Base-by-base conservation (phyloP, 768 basidiomycete species). In the Tubosaeta sp. region DNA sequence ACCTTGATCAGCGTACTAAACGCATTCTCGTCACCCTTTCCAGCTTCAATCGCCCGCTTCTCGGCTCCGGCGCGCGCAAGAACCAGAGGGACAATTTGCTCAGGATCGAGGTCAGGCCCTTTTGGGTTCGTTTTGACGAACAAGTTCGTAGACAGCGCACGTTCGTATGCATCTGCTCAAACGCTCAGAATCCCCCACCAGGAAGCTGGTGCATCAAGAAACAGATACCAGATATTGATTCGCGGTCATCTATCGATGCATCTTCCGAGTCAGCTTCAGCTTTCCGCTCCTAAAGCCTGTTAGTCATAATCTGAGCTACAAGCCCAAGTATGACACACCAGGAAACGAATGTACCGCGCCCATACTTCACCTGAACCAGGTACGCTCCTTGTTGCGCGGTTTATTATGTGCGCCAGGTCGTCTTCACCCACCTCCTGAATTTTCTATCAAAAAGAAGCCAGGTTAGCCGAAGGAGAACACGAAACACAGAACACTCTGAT, bases 361-460 rank as follows among this genome's bases (percentile, higher is more conserved):
- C 87, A 89, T 14, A 90, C 71, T 60, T 88, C 86, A 17, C 91
- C 91, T 32, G 79, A 88, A 16, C 75, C 79, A 37, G 91, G 89
- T 0, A 84, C 82, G 61, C 90, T 91, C 52, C 87, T 77, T 10
- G 81, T 64, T 11, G 88, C 89, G 38, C 89, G 74, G 52, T 68
- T 71, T 27, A 81, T 73, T 14, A 74, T 65, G n/a, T 60, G 59
- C 29, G 72, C 54, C 57, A 85, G 75, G 10, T 65, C 65, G 1
- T 74, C 74, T 31, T 69, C 68, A 12, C 73, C 77, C 1, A 63
- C 72, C 14, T 75, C 74, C 52, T 78, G 71, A 31, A 74, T 73
- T 46, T 47, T 51, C 53, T 55, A 46, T 26, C 8, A 27, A 39
- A 34, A 44, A 17, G 29, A 49, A 10, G 22, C 34, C 4, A 11